Conservation (phyloP, 2,329 filamentous ascomycete genomes). For the Microcyclospora pomicola region DNA sequence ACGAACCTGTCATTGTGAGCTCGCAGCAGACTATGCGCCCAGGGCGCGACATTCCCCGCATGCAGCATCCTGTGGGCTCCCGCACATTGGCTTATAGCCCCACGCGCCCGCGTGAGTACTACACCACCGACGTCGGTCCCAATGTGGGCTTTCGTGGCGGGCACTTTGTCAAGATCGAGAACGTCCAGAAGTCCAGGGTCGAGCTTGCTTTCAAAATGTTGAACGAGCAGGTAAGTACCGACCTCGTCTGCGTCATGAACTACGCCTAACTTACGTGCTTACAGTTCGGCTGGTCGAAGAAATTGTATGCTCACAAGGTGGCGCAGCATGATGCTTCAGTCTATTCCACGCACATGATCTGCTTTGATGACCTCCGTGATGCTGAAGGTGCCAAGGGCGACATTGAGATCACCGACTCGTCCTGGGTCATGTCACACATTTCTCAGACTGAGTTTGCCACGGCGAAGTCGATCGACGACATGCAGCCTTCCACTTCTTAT, state of each 20-base stretch:
- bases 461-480: background rate
- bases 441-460: slow-evolving; percentile 10
- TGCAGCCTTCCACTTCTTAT: slow-evolving; percentile 3
- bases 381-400: slow-evolving; percentile 11
- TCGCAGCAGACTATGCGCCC: background rate
- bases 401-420: slow-evolving; percentile 5
- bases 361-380: slow-evolving; percentile 27
- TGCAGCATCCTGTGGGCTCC: slow-evolving; percentile 12
- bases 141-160: slow-evolving; percentile 5
- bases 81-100: slow-evolving; percentile 2
- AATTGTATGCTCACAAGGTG: slow-evolving; percentile 6
- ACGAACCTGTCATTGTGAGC: slow-evolving; percentile 5
- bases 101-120: slow-evolving; percentile 3
- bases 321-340: background rate
- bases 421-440: slow-evolving; percentile 6
- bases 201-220: slow-evolving; percentile 1
- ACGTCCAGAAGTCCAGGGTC: slow-evolving; percentile 1
- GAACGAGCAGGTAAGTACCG: slow-evolving; percentile 8
- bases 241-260: background rate
- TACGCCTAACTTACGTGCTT: slow-evolving; percentile 5
- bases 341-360: slow-evolving; percentile 11
- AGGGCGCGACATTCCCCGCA: slow-evolving; percentile 1
- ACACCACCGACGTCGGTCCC: slow-evolving; percentile 14
- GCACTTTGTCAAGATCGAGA: slow-evolving; percentile 12
- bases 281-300: slow-evolving; percentile 9